Evolutionary conservation across 2,329 filamentous ascomycete genomes (phyloP).

Genomic region (Myriosclerotinia curreyana): DNA sequence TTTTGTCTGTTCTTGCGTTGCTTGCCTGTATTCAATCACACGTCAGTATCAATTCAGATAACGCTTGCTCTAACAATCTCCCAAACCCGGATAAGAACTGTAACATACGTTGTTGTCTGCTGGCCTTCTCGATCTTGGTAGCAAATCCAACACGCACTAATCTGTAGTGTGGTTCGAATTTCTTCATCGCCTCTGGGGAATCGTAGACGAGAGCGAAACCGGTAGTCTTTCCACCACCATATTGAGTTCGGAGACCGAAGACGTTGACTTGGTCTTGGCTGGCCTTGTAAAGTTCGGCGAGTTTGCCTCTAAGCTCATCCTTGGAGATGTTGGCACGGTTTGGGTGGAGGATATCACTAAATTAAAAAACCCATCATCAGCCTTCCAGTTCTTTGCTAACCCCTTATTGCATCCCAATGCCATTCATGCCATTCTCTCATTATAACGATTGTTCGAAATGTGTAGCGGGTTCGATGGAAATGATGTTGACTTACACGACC

Average conservation of each 20-base stretch:
- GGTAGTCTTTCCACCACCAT: slow-evolving; percentile 99
- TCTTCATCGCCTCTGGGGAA: slow-evolving; percentile 97
- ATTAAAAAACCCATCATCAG: slow-evolving; percentile 26
- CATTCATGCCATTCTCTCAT: background rate
- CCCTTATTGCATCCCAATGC: background rate
- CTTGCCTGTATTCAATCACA: slow-evolving; percentile 69
- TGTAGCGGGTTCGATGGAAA: slow-evolving; percentile 25
- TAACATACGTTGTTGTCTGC: slow-evolving; percentile 97
- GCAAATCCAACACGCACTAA: slow-evolving; percentile 90
- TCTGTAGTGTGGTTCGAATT: slow-evolving; percentile 99
- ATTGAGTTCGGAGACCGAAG: slow-evolving; percentile 98
- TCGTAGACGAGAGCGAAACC: slow-evolving; percentile 99
- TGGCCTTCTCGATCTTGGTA: slow-evolving; percentile 93
- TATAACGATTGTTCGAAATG: slow-evolving; percentile 14
- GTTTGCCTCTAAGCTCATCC: slow-evolving; percentile 95
- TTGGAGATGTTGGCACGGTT: slow-evolving; percentile 98
- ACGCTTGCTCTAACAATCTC: slow-evolving; percentile 5
- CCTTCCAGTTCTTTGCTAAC: slow-evolving; percentile 24
- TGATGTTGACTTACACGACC: slow-evolving; percentile 78
- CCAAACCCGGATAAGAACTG: slow-evolving; percentile 18
- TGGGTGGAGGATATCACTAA: slow-evolving; percentile 98
- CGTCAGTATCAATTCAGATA: slow-evolving; percentile 29
- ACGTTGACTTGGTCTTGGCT: slow-evolving; percentile 96
- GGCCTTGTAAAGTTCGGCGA: slow-evolving; percentile 95
- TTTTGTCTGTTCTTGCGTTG: slow-evolving; percentile 99